Conservation (phyloP, 2,329 filamentous ascomycete genomes). For the Bisporella sp. region DNA sequence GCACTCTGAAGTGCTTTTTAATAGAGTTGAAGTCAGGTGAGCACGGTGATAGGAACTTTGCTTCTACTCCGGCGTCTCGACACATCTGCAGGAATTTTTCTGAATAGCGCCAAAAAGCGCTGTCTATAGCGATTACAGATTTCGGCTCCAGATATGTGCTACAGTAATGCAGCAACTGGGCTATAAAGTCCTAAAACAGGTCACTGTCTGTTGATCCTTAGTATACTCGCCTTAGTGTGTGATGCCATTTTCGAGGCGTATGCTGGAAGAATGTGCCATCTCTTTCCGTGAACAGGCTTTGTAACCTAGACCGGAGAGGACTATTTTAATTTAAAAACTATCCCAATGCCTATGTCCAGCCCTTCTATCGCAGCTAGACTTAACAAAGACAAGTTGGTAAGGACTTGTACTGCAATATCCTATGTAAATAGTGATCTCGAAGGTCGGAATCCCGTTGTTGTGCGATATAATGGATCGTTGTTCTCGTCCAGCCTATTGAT, state of each 20-base stretch:
- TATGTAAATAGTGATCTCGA: too few species aligned
- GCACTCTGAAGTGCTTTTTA: constrained; percentile 28
- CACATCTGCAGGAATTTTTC: constrained; percentile 27
- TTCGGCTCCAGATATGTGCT: constrained; percentile 23
- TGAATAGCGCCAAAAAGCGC: constrained; percentile 24
- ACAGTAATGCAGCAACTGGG: constrained; percentile 16
- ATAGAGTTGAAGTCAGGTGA: constrained; percentile 20
- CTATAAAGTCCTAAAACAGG: constrained; percentile 28
- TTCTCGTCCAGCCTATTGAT: constrained; percentile 22
- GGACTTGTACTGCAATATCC: too few species aligned
- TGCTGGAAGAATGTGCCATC: not conserved
- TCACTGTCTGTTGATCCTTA: constrained; percentile 24
- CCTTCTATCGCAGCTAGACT: constrained; percentile 29
- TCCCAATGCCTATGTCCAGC: constrained; percentile 26
- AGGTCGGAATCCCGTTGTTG: constrained; percentile 4
- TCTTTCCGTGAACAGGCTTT: constrained; percentile 14
- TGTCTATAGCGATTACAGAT: constrained; percentile 30
- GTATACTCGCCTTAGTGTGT: constrained; percentile 23
- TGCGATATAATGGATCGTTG: constrained; percentile 22
- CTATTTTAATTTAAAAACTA: constrained; percentile 28
- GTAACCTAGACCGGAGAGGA: constrained; percentile 20
- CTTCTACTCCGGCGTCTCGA: constrained; percentile 24
- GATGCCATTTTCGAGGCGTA: constrained; percentile 8
- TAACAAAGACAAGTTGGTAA: not conserved
- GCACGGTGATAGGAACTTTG: constrained; percentile 29